phyloP scores from a whole-genome alignment of 1,284 basidiomycete species.

The Anthracocystis walkeri region DNA sequence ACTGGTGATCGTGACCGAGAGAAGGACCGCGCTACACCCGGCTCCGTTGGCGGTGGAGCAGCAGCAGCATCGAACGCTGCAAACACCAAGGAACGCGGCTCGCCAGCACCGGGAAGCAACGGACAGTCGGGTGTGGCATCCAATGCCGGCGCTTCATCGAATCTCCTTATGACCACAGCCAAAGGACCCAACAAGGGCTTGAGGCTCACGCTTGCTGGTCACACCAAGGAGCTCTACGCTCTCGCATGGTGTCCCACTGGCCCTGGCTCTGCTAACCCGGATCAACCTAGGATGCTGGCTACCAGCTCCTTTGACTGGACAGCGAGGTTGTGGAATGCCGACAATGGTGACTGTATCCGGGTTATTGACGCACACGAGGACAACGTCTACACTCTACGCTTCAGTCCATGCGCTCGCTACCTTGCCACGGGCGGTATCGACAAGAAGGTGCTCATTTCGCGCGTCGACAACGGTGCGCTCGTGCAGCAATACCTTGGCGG shows the following conservation, averaged over 20 bases:
- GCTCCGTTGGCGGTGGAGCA: conserved; percentile 20
- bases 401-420: conserved; percentile 64
- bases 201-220: conserved; percentile 56
- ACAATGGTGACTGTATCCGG: conserved; percentile 63
- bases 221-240: conserved; percentile 67
- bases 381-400: conserved; percentile 64
- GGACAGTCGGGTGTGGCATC: conserved; percentile 26
- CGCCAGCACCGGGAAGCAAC: conserved; percentile 36
- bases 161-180: conserved; percentile 29
- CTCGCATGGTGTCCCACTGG: conserved; percentile 65
- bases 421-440: conserved; percentile 68
- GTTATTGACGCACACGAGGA: conserved; percentile 64
- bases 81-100: conserved; percentile 29
- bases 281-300: conserved; percentile 65
- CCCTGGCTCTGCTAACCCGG: conserved; percentile 53
- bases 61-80: conserved; percentile 5
- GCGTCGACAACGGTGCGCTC: conserved; percentile 53
- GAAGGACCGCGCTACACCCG: conserved; percentile 46
- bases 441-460: conserved; percentile 58
- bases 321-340: conserved; percentile 66
- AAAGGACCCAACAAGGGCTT: conserved; percentile 55
- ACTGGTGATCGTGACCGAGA: conserved; percentile 38
- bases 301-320: conserved; percentile 67
- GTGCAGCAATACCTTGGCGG: conserved; percentile 56
- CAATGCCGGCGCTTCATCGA: conserved; percentile 9